Evolutionary conservation across 2,329 filamentous ascomycete genomes (phyloP), one percentile per base, ranked within the genome.

Genomic region (Exophiala sideris): DNA sequence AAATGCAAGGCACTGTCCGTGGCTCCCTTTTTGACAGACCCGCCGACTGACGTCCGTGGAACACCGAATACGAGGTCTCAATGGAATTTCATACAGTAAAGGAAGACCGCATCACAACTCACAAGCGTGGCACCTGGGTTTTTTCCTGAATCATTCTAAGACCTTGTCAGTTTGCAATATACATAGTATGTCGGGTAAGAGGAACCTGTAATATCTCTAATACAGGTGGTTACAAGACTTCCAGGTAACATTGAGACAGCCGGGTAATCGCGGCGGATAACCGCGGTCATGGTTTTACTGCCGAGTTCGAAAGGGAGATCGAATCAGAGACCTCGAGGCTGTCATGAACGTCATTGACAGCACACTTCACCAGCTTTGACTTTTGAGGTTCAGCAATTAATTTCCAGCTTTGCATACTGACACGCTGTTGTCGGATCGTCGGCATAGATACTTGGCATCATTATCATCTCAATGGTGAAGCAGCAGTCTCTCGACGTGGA

Each of bases 1-100:
- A 45, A 34, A 38, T 41, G 32, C 45, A 38, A 50, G 42, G 52
- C 38, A 33, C 42, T 45, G 34, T 32, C 34, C 24, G 45, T 44
- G 24, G 24, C 24, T 29, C 24, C 24, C 24, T 29, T 29, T 29
- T 29, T 29, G 24, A 29, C 46, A 38, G 46, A 40, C 46, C 46
- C 46, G 46, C 45, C 21, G 40, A 29, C 24, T 49, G 46, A 49
- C 24, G 24, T 8, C 24, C 24, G 45, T 36, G 45, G 16, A 51
- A 38, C 36, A 12, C 38, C 24, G 24, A 45, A 33, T 36, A 34
- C 14, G 16, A 48, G 33, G 33, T 38, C 45, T 29, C 24, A 29
- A 18, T 18, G 45, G 39, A 12, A 18, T 14, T 34, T 9, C 9
- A 5, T 29, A 5, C 2, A 29, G 24, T 29, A 5, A 29, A 5